Base-by-base conservation (phyloP, 108 stramenopile species). In the Skeletonema tropicum region DNA sequence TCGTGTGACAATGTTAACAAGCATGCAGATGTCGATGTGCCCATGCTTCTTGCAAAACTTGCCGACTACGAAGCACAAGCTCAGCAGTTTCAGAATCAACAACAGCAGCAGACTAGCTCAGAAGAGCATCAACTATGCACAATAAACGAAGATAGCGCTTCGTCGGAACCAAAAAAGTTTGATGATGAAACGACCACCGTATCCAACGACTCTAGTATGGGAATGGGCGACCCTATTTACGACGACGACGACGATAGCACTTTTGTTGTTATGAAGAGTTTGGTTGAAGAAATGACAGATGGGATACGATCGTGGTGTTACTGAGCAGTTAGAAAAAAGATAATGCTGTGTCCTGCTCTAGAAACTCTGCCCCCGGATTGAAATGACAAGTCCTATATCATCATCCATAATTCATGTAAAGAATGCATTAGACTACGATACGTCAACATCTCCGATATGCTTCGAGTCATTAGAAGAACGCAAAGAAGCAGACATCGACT, bases 41-140 rank as follows among this genome's bases (percentile, higher is more conserved):
- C 74, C 57, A 75, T 81, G 64, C 52, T 81, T 11, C 29, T 81
- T 23, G 73, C 69, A 10, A 81, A 81, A 58, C 35, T 81, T 32
- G 33, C 57, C 39, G 80, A 81, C 55, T 41, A 55, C 17, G 74
- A 66, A 36, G 23, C 23, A 0, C 63, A 65, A 10, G 62, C 23
- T 30, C 55, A 70, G 55, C 45, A 70, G 0, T 60, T 74, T 46
- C 58, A 66, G 26, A 57, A 64, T 15, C 21, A 69, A 25, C 41
- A 70, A 30, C 0, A 64, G 58, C 46, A 64, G 74, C 70, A 73
- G 59, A 36, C 57, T 52, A 42, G 66, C 32, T 52, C 31, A 66
- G 58, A 79, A 57, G 55, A 49, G 64, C 31, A 55, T 8, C 21
- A 55, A 2, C 5, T 9, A 21, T 23, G 25, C 19, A 55, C 11